phyloP scores from a whole-genome alignment of 1,284 basidiomycete species.

The Phylloboletellus chloephorus region DNA sequence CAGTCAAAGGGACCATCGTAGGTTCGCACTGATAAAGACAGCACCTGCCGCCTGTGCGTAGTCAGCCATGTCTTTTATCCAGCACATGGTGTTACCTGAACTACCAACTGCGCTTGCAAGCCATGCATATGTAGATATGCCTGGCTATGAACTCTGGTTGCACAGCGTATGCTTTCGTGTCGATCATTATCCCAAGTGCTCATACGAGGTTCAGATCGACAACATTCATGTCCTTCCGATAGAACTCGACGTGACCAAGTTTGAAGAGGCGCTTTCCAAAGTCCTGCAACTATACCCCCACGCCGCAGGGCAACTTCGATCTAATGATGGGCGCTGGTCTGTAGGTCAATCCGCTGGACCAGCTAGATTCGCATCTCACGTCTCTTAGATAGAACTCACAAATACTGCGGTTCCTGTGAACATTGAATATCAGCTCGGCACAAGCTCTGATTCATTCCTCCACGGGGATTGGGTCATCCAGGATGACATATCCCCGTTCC shows the following conservation, averaged over 20 bases:
- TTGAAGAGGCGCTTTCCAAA: conserved; percentile 24
- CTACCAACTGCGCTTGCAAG: conserved; percentile 13
- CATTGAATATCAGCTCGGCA: conserved; percentile 8
- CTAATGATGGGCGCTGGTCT: conserved; percentile 22
- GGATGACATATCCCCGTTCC: conserved; percentile 20
- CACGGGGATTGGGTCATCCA: conserved; percentile 27
- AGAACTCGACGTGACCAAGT: conserved; percentile 19
- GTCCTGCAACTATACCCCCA: conserved; percentile 26
- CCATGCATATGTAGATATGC: conserved; percentile 15
- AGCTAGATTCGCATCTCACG: conserved; percentile 4
- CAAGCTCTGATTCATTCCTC: conserved; percentile 12
- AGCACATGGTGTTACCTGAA: conserved; percentile 16
- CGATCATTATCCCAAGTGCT: background rate
- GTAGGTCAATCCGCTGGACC: conserved; percentile 13
- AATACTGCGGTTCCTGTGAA: conserved; percentile 19
- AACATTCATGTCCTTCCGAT: conserved; percentile 28
- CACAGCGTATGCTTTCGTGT: conserved; percentile 11
- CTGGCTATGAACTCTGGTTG: conserved; percentile 24
- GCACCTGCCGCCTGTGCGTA: background rate
- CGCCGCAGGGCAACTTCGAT: conserved; percentile 23
- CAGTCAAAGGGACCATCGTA: background rate
- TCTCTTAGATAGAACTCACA: conserved; percentile 23
- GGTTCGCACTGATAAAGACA: background rate
- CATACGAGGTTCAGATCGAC: conserved; percentile 16
- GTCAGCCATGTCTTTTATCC: conserved; percentile 13